Evolutionary conservation across 78 protist genomes (phyloP).

Genomic region (Dictyostelium discoideum): dicty_2.7 NC_007088.5:8408001-8408500

Average conservation of each 20-base stretch:
- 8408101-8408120: neutral
- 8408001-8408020: neutral
- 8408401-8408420: neutral
- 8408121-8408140: neutral
- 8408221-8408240: neutral
- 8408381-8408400: neutral
- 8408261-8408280: neutral
- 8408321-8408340: neutral
- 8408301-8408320: neutral
- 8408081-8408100: neutral
- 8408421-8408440: neutral
- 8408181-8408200: neutral
- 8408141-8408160: neutral
- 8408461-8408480: neutral
- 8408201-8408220: neutral
- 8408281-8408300: neutral
- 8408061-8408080: neutral
- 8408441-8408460: neutral
- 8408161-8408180: neutral
- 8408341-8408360: neutral
- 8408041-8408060: neutral
- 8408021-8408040: neutral
- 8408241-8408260: neutral
- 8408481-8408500: neutral
- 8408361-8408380: neutral